phyloP scores from a whole-genome alignment of 371 early-diverging fungal species.

The Conidiobolus incongruus region DNA sequence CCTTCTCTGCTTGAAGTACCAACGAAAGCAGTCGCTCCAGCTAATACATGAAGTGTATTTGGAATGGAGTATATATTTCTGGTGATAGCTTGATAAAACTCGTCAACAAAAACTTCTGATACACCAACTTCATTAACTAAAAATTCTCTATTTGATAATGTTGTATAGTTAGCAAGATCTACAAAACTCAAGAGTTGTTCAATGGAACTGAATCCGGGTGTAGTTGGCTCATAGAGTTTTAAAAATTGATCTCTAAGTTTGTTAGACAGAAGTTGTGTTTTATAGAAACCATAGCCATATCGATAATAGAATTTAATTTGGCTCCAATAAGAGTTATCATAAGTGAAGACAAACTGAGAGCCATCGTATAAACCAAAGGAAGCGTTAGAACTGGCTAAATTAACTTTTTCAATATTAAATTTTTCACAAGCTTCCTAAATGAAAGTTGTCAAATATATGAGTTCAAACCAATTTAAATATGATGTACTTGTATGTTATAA shows the following conservation, averaged over 20 bases:
- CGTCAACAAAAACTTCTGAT: not conserved
- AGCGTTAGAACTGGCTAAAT: not conserved
- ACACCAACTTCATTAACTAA: not conserved
- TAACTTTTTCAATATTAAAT: not conserved
- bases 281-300: conserved; percentile 1
- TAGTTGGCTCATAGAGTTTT: not conserved
- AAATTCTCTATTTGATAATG: not conserved
- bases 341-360: not conserved
- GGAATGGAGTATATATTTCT: not conserved
- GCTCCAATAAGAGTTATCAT: not conserved
- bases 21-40: conserved; percentile 1
- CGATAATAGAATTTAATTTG: not conserved
- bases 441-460: not conserved
- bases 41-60: not conserved
- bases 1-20: not conserved
- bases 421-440: conserved; percentile 1
- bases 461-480: not conserved
- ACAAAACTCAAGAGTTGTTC: not conserved
- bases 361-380: conserved; percentile 1
- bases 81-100: conserved; percentile 1
- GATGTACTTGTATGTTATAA: conserved; percentile 1
- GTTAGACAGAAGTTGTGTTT: not conserved
- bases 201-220: not conserved
- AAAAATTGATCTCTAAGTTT: not conserved
- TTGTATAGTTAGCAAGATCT: not conserved